Percentiles rank a stretch among this genome's conserved stretches.
phyloP scores from a whole-genome alignment of 2,329 filamentous ascomycete species.

The Xylaria sp. region DNA sequence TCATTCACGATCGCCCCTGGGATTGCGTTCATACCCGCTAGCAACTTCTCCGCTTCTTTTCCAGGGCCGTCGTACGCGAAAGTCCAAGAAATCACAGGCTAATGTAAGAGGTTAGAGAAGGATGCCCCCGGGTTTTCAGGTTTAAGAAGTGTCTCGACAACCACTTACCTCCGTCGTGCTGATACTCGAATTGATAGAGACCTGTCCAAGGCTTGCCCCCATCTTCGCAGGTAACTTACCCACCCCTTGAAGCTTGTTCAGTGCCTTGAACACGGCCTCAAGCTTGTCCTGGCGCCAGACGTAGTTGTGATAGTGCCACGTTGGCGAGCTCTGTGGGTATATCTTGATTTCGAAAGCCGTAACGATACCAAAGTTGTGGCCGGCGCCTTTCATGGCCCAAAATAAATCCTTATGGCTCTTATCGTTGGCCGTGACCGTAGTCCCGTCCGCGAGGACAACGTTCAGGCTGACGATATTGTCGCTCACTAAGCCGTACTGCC shows the following conservation, averaged over 20 bases:
- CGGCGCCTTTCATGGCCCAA: slow-evolving; percentile 67
- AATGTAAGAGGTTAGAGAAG: neutral
- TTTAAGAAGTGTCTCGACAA: neutral
- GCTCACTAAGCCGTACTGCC: slow-evolving; percentile 9
- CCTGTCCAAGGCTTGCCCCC: neutral
- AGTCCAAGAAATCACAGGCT: neutral
- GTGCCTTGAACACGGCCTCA: neutral
- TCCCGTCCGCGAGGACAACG: slow-evolving; percentile 1
- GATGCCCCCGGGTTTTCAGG: too few relatives aligned
- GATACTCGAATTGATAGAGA: neutral
- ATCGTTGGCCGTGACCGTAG: neutral
- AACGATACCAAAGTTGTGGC: slow-evolving; percentile 69
- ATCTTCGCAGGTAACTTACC: neutral
- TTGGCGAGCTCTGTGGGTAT: neutral
- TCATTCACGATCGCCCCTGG: neutral
- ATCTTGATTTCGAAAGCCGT: slow-evolving; percentile 46
- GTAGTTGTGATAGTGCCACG: slow-evolving; percentile 7
- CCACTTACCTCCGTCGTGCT: neutral
- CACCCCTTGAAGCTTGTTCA: neutral
- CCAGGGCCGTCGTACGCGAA: slow-evolving; percentile 6
- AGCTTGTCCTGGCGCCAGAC: neutral
- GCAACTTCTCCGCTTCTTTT: neutral
- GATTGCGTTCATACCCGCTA: slow-evolving; percentile 8
- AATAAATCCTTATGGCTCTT: slow-evolving; percentile 52
- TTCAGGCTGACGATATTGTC: neutral